Conservation (phyloP, 768 basidiomycete genomes). For the Lentinus tigrinus region DNA sequence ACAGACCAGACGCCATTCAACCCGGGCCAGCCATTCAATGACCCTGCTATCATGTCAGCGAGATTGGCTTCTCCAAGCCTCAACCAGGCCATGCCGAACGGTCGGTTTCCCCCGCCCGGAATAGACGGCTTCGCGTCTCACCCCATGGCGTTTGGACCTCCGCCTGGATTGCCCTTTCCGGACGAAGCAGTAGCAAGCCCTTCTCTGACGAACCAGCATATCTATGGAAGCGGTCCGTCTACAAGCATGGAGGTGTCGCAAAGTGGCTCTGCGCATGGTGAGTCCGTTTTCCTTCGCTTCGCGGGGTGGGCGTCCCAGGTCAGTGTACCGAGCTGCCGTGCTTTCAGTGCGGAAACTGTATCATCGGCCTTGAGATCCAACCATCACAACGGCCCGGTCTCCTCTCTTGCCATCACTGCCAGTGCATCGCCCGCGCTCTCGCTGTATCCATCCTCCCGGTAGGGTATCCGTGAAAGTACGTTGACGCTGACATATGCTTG, state of each 20-base stretch:
- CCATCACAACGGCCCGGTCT: constrained; percentile 27
- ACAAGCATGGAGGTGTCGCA: constrained; percentile 31
- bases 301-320: constrained; percentile 77
- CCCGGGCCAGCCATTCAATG: constrained; percentile 54
- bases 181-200: constrained; percentile 34
- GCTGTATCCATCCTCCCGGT: constrained; percentile 29
- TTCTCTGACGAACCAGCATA: constrained; percentile 29
- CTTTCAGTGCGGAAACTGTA: constrained; percentile 88
- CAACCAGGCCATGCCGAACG: constrained; percentile 21
- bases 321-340: constrained; percentile 84
- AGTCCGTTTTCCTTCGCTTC: constrained; percentile 52
- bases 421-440: constrained; percentile 31
- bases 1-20: constrained; percentile 34
- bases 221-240: constrained; percentile 21
- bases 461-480: constrained; percentile 21
- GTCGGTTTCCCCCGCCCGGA: constrained; percentile 17
- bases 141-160: constrained; percentile 45
- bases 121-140: constrained; percentile 17
- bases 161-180: constrained; percentile 60
- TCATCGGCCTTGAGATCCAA: constrained; percentile 61
- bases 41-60: constrained; percentile 81
- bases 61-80: constrained; percentile 48
- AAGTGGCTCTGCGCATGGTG: constrained; percentile 56
- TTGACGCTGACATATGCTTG: constrained; percentile 30
- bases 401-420: constrained; percentile 20